Base-by-base conservation (phyloP, 2,329 filamentous ascomycete genomes). In the Colletotrichum zoysiae region DNA sequence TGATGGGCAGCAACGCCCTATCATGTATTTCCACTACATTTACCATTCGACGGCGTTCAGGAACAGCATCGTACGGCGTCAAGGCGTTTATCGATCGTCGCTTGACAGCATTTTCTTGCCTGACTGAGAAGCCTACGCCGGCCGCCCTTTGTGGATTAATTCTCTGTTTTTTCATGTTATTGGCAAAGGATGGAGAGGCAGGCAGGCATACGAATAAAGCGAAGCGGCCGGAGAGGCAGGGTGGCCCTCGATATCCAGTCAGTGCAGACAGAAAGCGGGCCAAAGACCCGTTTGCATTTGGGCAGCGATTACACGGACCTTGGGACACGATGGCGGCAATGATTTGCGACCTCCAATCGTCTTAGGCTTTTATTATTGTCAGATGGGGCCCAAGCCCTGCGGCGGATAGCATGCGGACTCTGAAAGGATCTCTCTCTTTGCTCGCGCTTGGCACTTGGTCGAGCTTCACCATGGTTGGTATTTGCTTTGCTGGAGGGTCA, bases 51-150 rank as follows among this genome's bases (percentile, higher is more conserved):
- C 77, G 86, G 86, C 85, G 86, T 88, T 87, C 79, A 80, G 81
- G 85, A 81, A 83, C 82, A 87, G 86, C 86, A 88, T 88, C 84
- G 86, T 87, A 85, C 79, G 86, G 86, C 85, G 86, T 88, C 85
- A 79, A 73, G 86, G 86, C 85, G 86, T 88, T 87, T 79, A 82
- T 78, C 76, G 18, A 58, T 79, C 81, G 76, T 74, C 73, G 77
- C 75, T 76, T 77, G 77, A 73, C 48, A 71, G 67, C 70, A 73
- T 75, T 62, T 48, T 38, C 63, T 59, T 46, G 72, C 56, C 68
- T 65, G 73, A 53, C 59, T 55, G 48, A 50, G 38, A 60, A 42
- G 40, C 23, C 58, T 63, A 35, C 38, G 55, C 40, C 48, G 59
- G 66, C 59, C 70, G 55, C 75, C 78, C 77, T 79, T 77, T 77